Percentiles rank a stretch among this genome's conserved stretches.
Conservation (phyloP, 2,329 filamentous ascomycete genomes). For the Davidsoniella eucalypti region DNA sequence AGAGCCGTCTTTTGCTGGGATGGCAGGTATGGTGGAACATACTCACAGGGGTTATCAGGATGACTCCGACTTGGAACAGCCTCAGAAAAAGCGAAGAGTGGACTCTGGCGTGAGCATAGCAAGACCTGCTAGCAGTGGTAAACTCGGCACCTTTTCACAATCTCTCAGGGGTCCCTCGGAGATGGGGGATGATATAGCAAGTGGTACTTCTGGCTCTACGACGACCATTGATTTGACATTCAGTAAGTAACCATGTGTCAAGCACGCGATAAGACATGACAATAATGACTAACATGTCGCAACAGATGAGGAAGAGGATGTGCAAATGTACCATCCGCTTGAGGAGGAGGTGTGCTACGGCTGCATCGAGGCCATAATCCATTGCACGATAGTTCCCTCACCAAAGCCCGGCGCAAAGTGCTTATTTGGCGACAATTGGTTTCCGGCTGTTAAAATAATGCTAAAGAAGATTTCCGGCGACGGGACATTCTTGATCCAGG, state of each 20-base stretch:
- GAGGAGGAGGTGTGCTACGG: constrained; percentile 69
- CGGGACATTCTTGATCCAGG: constrained; percentile 45
- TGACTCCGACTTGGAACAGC: constrained; percentile 9
- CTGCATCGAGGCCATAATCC: constrained; percentile 52
- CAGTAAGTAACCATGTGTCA: constrained; percentile 21
- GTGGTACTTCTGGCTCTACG: constrained; percentile 12
- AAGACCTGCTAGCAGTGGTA: constrained; percentile 6
- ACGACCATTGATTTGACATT: constrained; percentile 43
- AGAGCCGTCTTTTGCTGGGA: constrained; percentile 10
- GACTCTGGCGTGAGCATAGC: constrained; percentile 5
- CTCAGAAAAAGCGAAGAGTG: constrained; percentile 7
- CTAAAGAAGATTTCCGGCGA: constrained; percentile 44
- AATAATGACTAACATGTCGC: no score
- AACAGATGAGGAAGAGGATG: constrained; percentile 38
- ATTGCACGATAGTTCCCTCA: constrained; percentile 50
- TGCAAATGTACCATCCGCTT: constrained; percentile 40
- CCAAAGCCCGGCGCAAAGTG: constrained; percentile 46
- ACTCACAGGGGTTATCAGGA: not conserved
- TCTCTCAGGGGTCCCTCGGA: not conserved
- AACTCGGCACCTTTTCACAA: not conserved
- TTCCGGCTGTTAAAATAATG: constrained; percentile 59
- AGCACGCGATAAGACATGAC: no score
- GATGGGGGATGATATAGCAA: no score
- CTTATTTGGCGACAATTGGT: constrained; percentile 41
- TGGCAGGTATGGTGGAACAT: constrained; percentile 7